These are phyloP conservation scores for Fusarium virguliforme DNA, from an alignment of 2,329 filamentous ascomycete genomes.

Conservation along the genomic window DNA sequence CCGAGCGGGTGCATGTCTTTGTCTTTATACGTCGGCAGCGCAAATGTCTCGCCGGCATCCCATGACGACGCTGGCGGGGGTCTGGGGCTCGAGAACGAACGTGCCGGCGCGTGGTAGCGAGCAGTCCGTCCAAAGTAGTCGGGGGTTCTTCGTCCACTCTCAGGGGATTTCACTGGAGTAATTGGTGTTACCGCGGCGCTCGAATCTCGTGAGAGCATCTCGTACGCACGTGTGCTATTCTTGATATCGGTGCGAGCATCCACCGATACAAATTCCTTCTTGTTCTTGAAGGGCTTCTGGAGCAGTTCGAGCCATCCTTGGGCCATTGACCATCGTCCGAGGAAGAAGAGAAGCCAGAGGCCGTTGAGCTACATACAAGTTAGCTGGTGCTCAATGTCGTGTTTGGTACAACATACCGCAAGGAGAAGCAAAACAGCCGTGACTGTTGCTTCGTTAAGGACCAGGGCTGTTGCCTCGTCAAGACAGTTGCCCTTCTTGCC, in stretches of 20 bases:
- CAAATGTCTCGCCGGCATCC: constrained; percentile 62
- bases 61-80: constrained; percentile 62
- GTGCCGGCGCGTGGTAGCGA: constrained; percentile 68
- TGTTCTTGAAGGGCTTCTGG: constrained; percentile 64
- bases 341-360: constrained; percentile 85
- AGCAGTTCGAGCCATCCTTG: constrained; percentile 84
- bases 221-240: constrained; percentile 79
- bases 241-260: constrained; percentile 79
- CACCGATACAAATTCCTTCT: constrained; percentile 89
- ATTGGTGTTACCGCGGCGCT: constrained; percentile 69
- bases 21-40: constrained; percentile 49
- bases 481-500: constrained; percentile 78
- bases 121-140: constrained; percentile 72
- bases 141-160: constrained; percentile 63
- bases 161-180: constrained; percentile 58
- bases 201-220: constrained; percentile 80
- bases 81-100: constrained; percentile 71
- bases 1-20: constrained; percentile 69
- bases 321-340: constrained; percentile 89
- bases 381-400: constrained; percentile 16
- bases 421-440: constrained; percentile 87
- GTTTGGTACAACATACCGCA: constrained; percentile 70
- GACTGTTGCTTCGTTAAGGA: constrained; percentile 83
- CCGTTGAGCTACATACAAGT: constrained; percentile 77
- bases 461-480: constrained; percentile 70